Evolutionary conservation across 352 stramenopile genomes (phyloP).

Genomic region (Globisporangium yorkense): DNA sequence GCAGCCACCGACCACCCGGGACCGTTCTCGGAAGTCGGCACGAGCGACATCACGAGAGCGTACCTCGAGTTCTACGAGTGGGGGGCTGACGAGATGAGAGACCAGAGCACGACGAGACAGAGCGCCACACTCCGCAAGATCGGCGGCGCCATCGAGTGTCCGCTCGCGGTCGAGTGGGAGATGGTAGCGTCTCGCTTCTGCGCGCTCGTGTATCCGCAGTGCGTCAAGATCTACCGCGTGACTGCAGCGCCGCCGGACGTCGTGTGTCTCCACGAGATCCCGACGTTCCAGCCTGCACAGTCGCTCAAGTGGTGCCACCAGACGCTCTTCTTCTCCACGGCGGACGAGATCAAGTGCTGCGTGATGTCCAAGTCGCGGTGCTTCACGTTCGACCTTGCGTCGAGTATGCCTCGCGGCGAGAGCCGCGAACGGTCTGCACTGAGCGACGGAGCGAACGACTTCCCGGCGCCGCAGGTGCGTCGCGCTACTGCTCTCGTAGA

Average conservation of each 20-base stretch:
- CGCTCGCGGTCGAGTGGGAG: slow-evolving; percentile 62
- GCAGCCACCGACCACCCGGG: slow-evolving; percentile 11
- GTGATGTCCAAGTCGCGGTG: slow-evolving; percentile 50
- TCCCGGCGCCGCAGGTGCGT: slow-evolving; percentile 39
- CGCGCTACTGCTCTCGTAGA: neutral
- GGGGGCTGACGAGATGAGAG: slow-evolving; percentile 14
- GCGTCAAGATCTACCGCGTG: slow-evolving; percentile 47
- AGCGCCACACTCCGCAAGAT: slow-evolving; percentile 19
- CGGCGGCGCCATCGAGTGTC: slow-evolving; percentile 36
- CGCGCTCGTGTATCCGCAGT: slow-evolving; percentile 45
- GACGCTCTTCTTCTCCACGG: slow-evolving; percentile 57
- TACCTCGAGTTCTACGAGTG: slow-evolving; percentile 78
- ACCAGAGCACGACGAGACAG: slow-evolving; percentile 8
- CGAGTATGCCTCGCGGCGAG: slow-evolving; percentile 13
- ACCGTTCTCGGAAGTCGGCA: slow-evolving; percentile 7
- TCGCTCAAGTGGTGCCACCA: slow-evolving; percentile 66
- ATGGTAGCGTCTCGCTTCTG: slow-evolving; percentile 34
- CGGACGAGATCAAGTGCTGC: slow-evolving; percentile 59
- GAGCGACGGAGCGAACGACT: slow-evolving; percentile 26
- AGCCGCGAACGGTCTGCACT: slow-evolving; percentile 1
- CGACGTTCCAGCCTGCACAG: slow-evolving; percentile 23
- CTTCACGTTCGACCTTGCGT: slow-evolving; percentile 62
- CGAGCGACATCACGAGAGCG: slow-evolving; percentile 45
- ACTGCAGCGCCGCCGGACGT: slow-evolving; percentile 18
- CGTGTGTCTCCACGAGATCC: slow-evolving; percentile 51